Conservation (phyloP, 148 eudicot species). For the Diospyros kaki region DNA sequence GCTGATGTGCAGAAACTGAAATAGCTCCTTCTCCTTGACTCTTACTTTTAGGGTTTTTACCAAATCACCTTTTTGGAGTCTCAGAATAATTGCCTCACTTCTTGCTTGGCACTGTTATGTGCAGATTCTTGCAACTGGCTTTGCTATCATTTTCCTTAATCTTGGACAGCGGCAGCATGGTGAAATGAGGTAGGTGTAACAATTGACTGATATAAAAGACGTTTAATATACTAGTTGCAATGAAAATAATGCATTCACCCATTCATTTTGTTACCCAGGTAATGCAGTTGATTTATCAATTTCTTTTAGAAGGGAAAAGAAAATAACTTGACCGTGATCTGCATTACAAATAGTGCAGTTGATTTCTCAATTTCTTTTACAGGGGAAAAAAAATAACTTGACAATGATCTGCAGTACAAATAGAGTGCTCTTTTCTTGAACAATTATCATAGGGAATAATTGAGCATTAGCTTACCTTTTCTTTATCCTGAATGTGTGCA, state of each 20-base stretch:
- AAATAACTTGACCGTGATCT: too few relatives aligned
- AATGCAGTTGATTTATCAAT: background rate
- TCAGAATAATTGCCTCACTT: slow-evolving; percentile 2
- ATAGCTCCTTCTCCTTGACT: background rate
- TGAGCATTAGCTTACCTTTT: background rate
- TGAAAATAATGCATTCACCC: background rate
- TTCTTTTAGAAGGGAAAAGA: too few relatives aligned
- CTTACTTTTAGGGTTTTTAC: background rate
- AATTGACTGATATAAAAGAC: background rate
- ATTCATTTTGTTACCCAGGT: background rate
- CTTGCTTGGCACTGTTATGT: slow-evolving; percentile 15
- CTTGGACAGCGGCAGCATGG: slow-evolving; percentile 87
- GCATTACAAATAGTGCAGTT: background rate
- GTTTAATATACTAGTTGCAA: background rate
- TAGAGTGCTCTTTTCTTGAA: background rate
- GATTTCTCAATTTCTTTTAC: background rate
- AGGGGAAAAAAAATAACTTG: background rate
- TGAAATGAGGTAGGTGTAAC: slow-evolving; percentile 65
- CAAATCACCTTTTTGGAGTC: background rate
- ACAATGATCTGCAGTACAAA: background rate
- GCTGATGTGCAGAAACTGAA: background rate
- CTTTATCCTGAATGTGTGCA: slow-evolving; percentile 25
- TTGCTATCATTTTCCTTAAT: slow-evolving; percentile 75
- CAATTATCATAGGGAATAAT: background rate
- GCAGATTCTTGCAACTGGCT: slow-evolving; percentile 95